Evolutionary conservation across 1,139 yeast genomes (phyloP), one percentile per base, ranked within the genome.

Genomic region (Casaregolazyma suthepensis): DNA sequence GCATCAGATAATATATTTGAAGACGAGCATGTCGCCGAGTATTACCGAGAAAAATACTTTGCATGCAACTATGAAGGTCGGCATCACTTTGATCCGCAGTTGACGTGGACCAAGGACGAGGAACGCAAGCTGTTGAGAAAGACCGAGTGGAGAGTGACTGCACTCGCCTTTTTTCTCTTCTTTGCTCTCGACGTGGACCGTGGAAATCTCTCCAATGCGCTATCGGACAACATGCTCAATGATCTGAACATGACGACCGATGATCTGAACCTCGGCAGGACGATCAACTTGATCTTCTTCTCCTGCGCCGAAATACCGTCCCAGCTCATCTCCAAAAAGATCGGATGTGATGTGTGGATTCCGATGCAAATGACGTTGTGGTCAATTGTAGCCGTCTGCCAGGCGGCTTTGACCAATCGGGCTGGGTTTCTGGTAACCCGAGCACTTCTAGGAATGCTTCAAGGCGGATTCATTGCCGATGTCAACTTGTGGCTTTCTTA

Each of bases 401-500:
- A 80, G 60, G 71, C 72, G 18, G 70, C 71, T 9, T 61, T 80
- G 50, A 66, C 61, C 7, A 70, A 68, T 47, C 72, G 64, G 52
- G 63, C 69, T 1, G 66, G 73, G 0, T 80, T 75, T 58, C 71
- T 67, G 46, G 68, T 71, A 5, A 70, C 78, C 12, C 69, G 84
- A 50, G 75, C 72, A 5, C 65, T 79, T 13, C 66, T 78, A 19
- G 83, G 82, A 2, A 51, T 66, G 1, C 67, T 77, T 22, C 77
- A 79, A 60, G 83, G 83, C 29, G 84, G 84, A 0, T 79, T 80
- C 54, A 77, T 80, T 48, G 77, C 81, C 1, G 82, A 80, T 51
- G 65, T 76, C 19, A 74, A 76, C 26, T 66, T 77, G 23, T 79
- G 79, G 75, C 67, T 80, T 50, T 74, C 81, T 4, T 78, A 78